A percentile compares a stretch with the other conserved stretches of the same genome.
Evolutionary conservation across 176 grass and related monocot genomes (phyloP).

Genomic region (Paspalum vaginatum): DNA sequence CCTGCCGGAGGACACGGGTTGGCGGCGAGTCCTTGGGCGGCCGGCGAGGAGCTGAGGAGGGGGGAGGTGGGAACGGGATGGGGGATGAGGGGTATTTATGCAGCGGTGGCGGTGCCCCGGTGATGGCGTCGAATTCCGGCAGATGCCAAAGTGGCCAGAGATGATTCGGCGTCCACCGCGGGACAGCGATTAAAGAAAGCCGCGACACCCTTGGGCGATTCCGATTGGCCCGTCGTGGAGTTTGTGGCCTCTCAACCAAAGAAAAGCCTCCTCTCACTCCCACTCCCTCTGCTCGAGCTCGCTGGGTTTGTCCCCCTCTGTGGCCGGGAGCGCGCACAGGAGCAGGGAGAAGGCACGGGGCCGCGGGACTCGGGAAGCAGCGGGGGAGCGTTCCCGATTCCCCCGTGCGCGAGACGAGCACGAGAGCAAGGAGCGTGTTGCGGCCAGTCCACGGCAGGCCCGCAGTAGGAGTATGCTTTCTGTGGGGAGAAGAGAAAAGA

Average conservation of each 20-base stretch:
- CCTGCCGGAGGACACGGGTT: background rate
- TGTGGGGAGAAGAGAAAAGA: no score
- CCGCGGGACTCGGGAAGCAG: background rate
- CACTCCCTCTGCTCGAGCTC: slow-evolving; percentile 2
- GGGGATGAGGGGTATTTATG: slow-evolving; percentile 42
- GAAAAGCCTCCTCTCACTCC: slow-evolving; percentile 41
- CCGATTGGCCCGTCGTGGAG: slow-evolving; percentile 65
- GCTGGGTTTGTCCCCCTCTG: background rate
- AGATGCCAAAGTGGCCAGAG: slow-evolving; percentile 59
- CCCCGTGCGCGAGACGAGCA: slow-evolving; percentile 13
- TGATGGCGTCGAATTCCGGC: slow-evolving; percentile 39
- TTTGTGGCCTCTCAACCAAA: slow-evolving; percentile 72
- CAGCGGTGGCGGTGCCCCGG: background rate
- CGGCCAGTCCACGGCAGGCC: no score
- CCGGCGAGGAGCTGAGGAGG: background rate
- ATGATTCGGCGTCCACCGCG: slow-evolving; percentile 62
- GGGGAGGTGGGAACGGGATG: slow-evolving; percentile 32
- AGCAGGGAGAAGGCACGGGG: background rate
- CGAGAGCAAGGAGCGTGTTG: background rate
- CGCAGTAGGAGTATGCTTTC: no score
- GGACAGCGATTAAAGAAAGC: slow-evolving; percentile 44
- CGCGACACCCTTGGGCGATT: slow-evolving; percentile 24
- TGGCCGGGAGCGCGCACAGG: background rate
- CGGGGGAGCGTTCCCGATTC: background rate
- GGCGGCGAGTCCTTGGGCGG: background rate